Percentiles rank a stretch among this genome's conserved stretches.
These are phyloP conservation scores for Rhododendron simsii DNA, from an alignment of 148 eudicot species.

Conservation along the genomic window DNA sequence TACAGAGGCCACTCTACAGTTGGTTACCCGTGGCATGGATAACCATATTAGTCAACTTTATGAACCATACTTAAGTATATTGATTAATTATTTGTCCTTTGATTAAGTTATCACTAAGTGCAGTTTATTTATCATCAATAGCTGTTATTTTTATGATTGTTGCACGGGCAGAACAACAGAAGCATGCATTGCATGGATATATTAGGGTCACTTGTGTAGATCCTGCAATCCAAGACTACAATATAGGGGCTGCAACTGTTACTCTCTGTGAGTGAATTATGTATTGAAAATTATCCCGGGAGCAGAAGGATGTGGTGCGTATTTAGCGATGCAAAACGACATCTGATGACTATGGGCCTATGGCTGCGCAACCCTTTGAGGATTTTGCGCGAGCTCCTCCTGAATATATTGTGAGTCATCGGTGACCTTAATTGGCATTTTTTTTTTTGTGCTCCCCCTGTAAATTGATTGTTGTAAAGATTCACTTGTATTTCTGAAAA, in stretches of 20 bases:
- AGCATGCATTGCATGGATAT: slow-evolving; percentile 88
- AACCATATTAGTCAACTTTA: background rate
- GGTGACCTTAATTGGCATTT: background rate
- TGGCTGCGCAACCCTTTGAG: slow-evolving; percentile 6
- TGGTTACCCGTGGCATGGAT: background rate
- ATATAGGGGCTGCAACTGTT: background rate
- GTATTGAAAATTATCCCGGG: background rate
- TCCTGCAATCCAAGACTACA: slow-evolving; percentile 31
- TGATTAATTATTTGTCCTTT: too few relatives aligned
- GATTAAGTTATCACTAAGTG: background rate
- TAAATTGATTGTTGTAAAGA: background rate
- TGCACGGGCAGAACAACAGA: slow-evolving; percentile 63
- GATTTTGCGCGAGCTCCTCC: background rate
- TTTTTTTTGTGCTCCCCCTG: background rate
- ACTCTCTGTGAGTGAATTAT: background rate
- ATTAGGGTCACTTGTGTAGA: slow-evolving; percentile 78
- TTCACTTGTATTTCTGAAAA: background rate
- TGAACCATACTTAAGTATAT: too few relatives aligned
- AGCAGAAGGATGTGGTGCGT: background rate
- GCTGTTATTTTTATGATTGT: background rate
- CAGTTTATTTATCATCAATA: background rate
- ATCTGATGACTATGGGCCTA: background rate
- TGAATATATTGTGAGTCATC: background rate
- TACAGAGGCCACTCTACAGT: background rate
- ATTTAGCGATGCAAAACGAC: background rate